Base-by-base conservation (phyloP, 139 green algal species). In the Picochlorum sp. region DNA sequence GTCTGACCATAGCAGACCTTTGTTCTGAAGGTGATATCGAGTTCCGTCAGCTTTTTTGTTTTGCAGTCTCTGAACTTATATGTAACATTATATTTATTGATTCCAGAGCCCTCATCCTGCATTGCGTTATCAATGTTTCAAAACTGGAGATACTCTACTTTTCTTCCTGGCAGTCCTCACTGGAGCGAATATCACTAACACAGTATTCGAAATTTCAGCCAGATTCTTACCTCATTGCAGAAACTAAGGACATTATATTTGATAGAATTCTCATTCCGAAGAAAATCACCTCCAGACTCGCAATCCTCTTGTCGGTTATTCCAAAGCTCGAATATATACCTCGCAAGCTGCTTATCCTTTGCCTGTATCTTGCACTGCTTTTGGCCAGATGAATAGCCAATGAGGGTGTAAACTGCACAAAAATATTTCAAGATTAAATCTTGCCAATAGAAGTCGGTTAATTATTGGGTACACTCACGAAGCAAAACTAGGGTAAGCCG, bases 291-390 rank as follows among this genome's bases (percentile, higher is more conserved):
- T n/a, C 44, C 44, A 18, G 44, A 31, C 24, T 53, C 44, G 44
- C 44, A 53, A 31, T 10, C 13, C 18, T 29, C 44, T 33, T 33
- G 44, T 20, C 44, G 44, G 22, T 53, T 53, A 14, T 29, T 33
- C 44, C 44, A 53, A 18, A 53, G 28, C 24, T 53, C 44, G 24
- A 33, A 53, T 31, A 53, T 20, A 31, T 53, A 53, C 18, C 44
- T 22, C 5, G 44, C 44, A 29, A 53, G 24, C 24, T 22, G 14
- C 18, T 22, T 26, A 12, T 53, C 44, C n/a, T 47, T n/a, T 47
- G 20, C 22, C 18, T 16, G 22, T 25, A 47, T n/a, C 14, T 47
- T 47, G 39, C 39, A 47, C 0, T 16, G 20, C 39, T 47, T 47
- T 47, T 47, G 39, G 20, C 18, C 39, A 14, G 22, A n/a, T 5